Conservation (phyloP, 768 basidiomycete species). For the Hirschioporus abietinus region DNA sequence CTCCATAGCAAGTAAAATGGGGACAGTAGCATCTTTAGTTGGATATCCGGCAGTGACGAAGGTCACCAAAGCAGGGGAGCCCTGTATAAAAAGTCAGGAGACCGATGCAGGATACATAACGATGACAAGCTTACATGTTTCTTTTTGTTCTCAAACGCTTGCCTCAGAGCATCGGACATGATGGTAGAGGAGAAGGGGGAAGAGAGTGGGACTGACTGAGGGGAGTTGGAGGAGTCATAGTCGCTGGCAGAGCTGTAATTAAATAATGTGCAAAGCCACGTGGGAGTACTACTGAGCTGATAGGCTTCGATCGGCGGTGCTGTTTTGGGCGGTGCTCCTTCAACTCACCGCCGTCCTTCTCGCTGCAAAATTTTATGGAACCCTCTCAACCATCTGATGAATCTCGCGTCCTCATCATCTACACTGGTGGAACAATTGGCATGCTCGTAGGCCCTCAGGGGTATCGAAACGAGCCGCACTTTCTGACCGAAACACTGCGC, state of each 20-base stretch:
- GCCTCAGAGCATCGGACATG: conserved; percentile 66
- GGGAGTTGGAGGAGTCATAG: not conserved
- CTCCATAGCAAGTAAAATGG: conserved; percentile 88
- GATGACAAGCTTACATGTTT: conserved; percentile 35
- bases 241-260: not conserved
- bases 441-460: conserved; percentile 76
- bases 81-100: conserved; percentile 29
- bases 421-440: conserved; percentile 89
- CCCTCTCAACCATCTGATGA: conserved; percentile 51
- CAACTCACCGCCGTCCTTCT: not conserved
- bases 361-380: conserved; percentile 36
- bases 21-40: conserved; percentile 69
- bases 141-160: conserved; percentile 64
- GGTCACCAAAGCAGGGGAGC: conserved; percentile 63
- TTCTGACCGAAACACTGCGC: conserved; percentile 76
- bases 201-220: not conserved
- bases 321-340: not conserved
- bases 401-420: conserved; percentile 79
- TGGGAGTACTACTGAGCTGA: not conserved
- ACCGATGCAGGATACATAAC: conserved; percentile 1
- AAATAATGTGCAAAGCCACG: not conserved
- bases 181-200: conserved; percentile 9
- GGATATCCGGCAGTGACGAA: conserved; percentile 97
- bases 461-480: conserved; percentile 83
- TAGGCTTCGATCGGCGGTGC: not conserved